These are phyloP conservation scores for Colletotrichum sublineola DNA, from an alignment of 2,329 filamentous ascomycete genomes.

Conservation along the genomic window DNA sequence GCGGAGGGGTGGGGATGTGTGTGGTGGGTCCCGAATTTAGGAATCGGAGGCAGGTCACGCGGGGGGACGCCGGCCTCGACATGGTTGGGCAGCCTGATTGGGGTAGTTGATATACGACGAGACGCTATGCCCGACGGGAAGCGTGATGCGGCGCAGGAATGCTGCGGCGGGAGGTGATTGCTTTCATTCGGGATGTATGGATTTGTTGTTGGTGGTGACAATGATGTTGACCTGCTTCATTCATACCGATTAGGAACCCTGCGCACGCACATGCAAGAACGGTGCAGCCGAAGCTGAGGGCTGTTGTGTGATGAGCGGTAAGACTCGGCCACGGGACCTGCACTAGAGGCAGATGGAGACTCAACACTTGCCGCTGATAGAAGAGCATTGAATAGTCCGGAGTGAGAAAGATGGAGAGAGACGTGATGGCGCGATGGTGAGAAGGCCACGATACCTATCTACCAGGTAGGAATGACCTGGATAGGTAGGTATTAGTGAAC, in stretches of 20 bases:
- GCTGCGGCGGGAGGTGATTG: background rate
- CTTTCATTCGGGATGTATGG: background rate
- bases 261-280: background rate
- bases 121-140: conserved; percentile 41
- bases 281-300: too few species aligned
- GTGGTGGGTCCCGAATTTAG: conserved; percentile 34
- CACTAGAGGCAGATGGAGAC: background rate
- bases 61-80: conserved; percentile 6
- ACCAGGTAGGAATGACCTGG: too few species aligned
- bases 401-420: background rate
- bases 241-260: conserved; percentile 1
- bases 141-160: conserved; percentile 22
- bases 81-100: conserved; percentile 16
- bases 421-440: background rate
- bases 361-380: too few species aligned
- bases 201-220: background rate
- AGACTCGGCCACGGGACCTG: background rate
- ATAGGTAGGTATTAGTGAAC: too few species aligned
- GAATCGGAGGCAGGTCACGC: conserved; percentile 39
- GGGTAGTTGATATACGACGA: conserved; percentile 42
- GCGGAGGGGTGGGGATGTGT: conserved; percentile 3
- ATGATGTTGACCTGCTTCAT: background rate
- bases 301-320: background rate
- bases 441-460: background rate
- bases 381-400: background rate